Evolutionary conservation across 331 rosid genomes (phyloP), one percentile per base, ranked within the genome.

Genomic region (Telfairia occidentalis): DNA sequence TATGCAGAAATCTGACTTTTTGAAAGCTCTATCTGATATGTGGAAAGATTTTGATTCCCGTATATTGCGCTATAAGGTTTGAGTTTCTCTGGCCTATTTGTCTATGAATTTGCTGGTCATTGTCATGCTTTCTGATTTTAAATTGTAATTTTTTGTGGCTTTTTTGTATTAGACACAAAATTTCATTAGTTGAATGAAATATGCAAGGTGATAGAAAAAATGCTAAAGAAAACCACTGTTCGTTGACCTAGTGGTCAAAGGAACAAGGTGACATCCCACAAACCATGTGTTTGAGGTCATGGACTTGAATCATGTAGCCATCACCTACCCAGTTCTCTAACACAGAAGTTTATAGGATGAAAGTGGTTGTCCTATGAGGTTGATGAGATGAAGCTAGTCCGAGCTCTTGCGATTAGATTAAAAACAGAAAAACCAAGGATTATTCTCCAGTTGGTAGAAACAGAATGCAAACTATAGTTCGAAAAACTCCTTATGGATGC

Each of bases 11-110:
- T 86, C 99, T 21, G 97, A 95, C 77, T 95, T 95, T 79, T 86
- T 95, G 78, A 95, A 92, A 87, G 97, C 99, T 65, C 82, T 95
- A 76, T 88, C 93, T 13, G 97, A 89, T 71, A 95, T 95, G 99
- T 95, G 99, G 99, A 95, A 95, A 83, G 99, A 95, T 90, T 95
- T 95, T 82, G 99, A 90, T 78, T 74, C 96, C 59, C 99, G 99
- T 42, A 96, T 95, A 60, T 87, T 95, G 87, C 96, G 96, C 67
- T 95, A 88, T 87, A 95, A 95, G 99, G 99, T 91, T 80, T 79
- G 92, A 73, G 63, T 43, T 85, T 45, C 72, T 73, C 50, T 59
- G 49, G 46, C 55, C 18, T 45, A 79, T 49, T 29, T 35, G 42
- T 54, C 34, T 16, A 28, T 73, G 48, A 61, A 29, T 42, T 45